Percentiles rank a stretch among this genome's conserved stretches.
These are phyloP conservation scores for Pontederia paniculata DNA, from an alignment of 176 grass and related monocot species.

Conservation along the genomic window DNA sequence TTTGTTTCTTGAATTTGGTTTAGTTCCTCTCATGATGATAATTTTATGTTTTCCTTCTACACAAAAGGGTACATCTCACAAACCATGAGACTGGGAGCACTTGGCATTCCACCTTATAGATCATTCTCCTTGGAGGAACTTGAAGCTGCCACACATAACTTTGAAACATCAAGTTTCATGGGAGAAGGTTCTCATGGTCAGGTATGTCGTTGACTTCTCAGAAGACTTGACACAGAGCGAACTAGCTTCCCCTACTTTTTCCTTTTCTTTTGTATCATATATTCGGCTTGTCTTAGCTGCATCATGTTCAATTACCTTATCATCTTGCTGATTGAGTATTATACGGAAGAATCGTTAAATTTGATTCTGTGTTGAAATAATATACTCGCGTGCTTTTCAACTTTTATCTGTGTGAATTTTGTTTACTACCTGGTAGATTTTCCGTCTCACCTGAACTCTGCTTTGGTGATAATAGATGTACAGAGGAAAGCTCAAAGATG, in stretches of 20 bases:
- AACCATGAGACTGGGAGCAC: conserved; percentile 75
- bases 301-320: too few species aligned
- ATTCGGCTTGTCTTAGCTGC: background rate
- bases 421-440: background rate
- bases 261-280: background rate
- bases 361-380: too few species aligned
- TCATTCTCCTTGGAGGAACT: conserved; percentile 80
- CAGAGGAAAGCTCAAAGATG: conserved; percentile 59
- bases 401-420: background rate
- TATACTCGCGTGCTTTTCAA: background rate
- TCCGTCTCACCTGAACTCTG: background rate
- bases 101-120: conserved; percentile 71
- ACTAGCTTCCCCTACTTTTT: background rate
- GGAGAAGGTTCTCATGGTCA: conserved; percentile 75
- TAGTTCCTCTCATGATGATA: conserved; percentile 5
- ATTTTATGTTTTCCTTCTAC: conserved; percentile 10
- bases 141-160: conserved; percentile 78
- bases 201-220: conserved; percentile 15
- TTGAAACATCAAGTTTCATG: conserved; percentile 71
- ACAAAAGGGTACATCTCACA: conserved; percentile 71
- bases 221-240: background rate
- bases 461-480: conserved; percentile 51
- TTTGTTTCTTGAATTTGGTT: conserved; percentile 1
- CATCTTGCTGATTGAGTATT: too few species aligned
- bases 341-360: too few species aligned